These are phyloP conservation scores for Talaromyces sp. DNA, from an alignment of 2,329 filamentous ascomycete species.

Conservation along the genomic window DNA sequence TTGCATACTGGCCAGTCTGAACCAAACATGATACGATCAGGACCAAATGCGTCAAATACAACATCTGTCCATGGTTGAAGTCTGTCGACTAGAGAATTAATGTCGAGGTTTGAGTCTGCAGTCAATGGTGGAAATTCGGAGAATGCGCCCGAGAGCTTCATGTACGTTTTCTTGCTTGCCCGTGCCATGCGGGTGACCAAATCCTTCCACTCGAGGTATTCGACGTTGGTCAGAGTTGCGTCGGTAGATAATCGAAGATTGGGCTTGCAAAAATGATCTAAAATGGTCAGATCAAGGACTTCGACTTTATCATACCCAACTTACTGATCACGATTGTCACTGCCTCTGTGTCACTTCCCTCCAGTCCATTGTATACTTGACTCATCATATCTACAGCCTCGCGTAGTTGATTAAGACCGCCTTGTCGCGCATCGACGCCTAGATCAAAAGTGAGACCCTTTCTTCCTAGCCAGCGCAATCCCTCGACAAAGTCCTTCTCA, in stretches of 20 bases:
- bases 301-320: slow-evolving; percentile 10
- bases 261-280: slow-evolving; percentile 90
- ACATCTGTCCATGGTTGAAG: slow-evolving; percentile 72
- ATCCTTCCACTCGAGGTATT: slow-evolving; percentile 70
- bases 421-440: slow-evolving; percentile 77
- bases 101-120: slow-evolving; percentile 18
- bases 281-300: background rate
- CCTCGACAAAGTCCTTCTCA: slow-evolving; percentile 64
- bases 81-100: slow-evolving; percentile 53
- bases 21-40: slow-evolving; percentile 79
- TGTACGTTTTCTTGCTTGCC: slow-evolving; percentile 66
- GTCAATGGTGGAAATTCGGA: slow-evolving; percentile 68
- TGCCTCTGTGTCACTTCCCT: slow-evolving; percentile 52
- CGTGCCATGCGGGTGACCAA: slow-evolving; percentile 69
- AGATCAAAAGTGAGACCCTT: slow-evolving; percentile 75
- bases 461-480: slow-evolving; percentile 66
- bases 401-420: slow-evolving; percentile 72
- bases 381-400: slow-evolving; percentile 72
- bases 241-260: slow-evolving; percentile 63
- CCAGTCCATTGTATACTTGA: slow-evolving; percentile 59
- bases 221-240: slow-evolving; percentile 46
- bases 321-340: slow-evolving; percentile 70
- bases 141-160: slow-evolving; percentile 90
- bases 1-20: slow-evolving; percentile 95
- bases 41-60: slow-evolving; percentile 71